Conservation (phyloP, 164 flowering plant genomes). For the Vitis labrusca region DNA sequence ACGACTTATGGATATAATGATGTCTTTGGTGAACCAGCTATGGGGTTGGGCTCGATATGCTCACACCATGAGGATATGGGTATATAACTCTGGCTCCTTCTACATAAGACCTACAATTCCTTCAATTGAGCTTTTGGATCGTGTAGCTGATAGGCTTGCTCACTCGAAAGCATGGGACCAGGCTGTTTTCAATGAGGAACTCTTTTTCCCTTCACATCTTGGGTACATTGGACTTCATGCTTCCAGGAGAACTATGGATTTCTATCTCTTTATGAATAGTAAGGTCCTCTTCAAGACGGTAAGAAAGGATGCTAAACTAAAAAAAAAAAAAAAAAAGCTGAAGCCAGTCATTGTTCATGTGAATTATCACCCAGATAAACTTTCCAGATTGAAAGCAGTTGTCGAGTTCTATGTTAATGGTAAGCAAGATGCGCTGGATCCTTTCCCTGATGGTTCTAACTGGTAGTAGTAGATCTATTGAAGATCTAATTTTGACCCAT, state of each 20-base stretch:
- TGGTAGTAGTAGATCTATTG: conserved; percentile 27
- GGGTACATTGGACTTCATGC: conserved; percentile 93
- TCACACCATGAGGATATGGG: conserved; percentile 97
- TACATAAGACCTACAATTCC: conserved; percentile 7
- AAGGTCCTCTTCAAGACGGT: conserved; percentile 90
- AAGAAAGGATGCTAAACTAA: conserved; percentile 68
- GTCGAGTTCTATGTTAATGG: conserved; percentile 80
- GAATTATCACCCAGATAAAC: conserved; percentile 94
- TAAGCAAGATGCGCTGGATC: conserved; percentile 76
- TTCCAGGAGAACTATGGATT: conserved; percentile 82
- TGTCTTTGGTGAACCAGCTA: conserved; percentile 81
- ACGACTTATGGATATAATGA: conserved; percentile 93
- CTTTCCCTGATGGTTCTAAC: conserved; percentile 88
- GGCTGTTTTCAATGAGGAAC: conserved; percentile 94
- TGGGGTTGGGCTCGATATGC: conserved; percentile 98
- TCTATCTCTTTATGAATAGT: conserved; percentile 89
- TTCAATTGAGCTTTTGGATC: too few species aligned
- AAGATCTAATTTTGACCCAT: not conserved
- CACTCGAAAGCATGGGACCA: conserved; percentile 75
- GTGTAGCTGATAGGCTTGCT: conserved; percentile 55
- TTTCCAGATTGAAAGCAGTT: conserved; percentile 83
- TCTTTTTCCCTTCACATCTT: conserved; percentile 85
- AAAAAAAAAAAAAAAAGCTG: conserved; percentile 26
- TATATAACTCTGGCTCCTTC: conserved; percentile 92
- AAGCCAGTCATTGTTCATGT: conserved; percentile 89